Base-by-base conservation (phyloP, 2,329 filamentous ascomycete genomes). In the Sporothrix dimorphospora region DNA sequence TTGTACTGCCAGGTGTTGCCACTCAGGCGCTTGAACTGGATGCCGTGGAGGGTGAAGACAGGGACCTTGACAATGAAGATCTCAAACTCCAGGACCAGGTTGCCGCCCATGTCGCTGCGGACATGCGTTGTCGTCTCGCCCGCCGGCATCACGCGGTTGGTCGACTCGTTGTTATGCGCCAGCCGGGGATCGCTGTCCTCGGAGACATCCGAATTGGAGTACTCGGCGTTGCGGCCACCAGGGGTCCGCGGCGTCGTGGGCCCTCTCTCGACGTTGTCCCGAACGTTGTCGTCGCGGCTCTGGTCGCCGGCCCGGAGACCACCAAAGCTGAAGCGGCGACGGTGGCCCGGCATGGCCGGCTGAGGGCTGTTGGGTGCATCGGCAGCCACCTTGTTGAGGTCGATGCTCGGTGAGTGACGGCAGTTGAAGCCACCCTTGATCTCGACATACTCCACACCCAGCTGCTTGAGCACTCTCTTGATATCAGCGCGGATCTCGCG, bases 1-100 rank as follows among this genome's bases (percentile, higher is more conserved):
- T 98, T 97, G 83, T 97, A 99, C 81, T 98, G 94, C 94, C 95
- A 98, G 72, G 96, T 98, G 73, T 97, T 95, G 47, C 96, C 95
- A 72, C 93, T 89, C 76, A 98, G 91, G 79, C 96, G 94, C 86
- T 99, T 99, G 85, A 99, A 99, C 81, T 98, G 96, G 74, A 99
- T 94, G 66, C 96, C 96, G 79, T 99, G 95, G 72, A 99, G 83
- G 55, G 92, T 94, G 73, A 99, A 89, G 69, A 99, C 84, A 14
- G 96, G 96, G 34, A 99, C 94, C 83, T 99, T 99, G 80, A 99
- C 96, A 76, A 99, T 96, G 76, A 98, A 90, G 75, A 98, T 97
- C 80, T 99, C 96, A 79, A 98, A 99, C 75, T 93, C 90, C 69
- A 98, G 84, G 51, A 93, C 87, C 87, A 97, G 91, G 81, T 89